phyloP scores from a whole-genome alignment of 108 stramenopile species.

The Nitzschia sp. region DNA sequence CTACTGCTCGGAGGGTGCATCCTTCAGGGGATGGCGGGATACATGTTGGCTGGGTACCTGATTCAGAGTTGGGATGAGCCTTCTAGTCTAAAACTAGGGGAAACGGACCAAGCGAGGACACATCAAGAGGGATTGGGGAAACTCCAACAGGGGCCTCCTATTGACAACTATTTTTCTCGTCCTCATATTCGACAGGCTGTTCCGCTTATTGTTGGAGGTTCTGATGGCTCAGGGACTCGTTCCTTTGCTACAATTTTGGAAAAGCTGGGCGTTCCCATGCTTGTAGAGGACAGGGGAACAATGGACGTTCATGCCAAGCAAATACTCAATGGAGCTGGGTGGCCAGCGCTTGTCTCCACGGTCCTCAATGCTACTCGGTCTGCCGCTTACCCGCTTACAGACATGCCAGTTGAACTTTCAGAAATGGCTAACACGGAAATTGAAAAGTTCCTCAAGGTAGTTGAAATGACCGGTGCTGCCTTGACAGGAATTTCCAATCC shows the following conservation, averaged over 20 bases:
- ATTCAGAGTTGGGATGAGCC: too few species aligned
- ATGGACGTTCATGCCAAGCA: slow-evolving; percentile 62
- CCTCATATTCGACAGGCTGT: slow-evolving; percentile 14
- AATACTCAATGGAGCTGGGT: slow-evolving; percentile 49
- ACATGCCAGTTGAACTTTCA: background rate
- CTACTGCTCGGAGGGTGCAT: too few species aligned
- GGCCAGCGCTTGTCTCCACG: slow-evolving; percentile 57
- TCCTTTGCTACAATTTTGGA: slow-evolving; percentile 59
- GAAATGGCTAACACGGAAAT: background rate
- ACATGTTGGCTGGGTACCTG: too few species aligned
- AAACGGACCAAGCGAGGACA: too few species aligned
- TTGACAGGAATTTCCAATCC: background rate
- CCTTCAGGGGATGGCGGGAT: too few species aligned
- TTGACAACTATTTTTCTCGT: slow-evolving; percentile 15
- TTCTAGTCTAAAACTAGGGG: too few species aligned
- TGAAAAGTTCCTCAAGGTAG: slow-evolving; percentile 3
- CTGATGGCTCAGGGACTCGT: slow-evolving; percentile 78
- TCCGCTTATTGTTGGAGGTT: slow-evolving; percentile 63
- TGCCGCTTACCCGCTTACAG: background rate
- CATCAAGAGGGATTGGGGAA: background rate
- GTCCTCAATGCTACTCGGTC: slow-evolving; percentile 40
- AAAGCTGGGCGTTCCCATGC: slow-evolving; percentile 57
- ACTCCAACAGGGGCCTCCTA: background rate
- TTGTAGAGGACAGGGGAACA: slow-evolving; percentile 63
- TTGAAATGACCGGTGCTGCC: background rate